These are phyloP conservation scores for Botrytis fabae DNA, from an alignment of 2,329 filamentous ascomycete genomes.

Conservation along the genomic window DNA sequence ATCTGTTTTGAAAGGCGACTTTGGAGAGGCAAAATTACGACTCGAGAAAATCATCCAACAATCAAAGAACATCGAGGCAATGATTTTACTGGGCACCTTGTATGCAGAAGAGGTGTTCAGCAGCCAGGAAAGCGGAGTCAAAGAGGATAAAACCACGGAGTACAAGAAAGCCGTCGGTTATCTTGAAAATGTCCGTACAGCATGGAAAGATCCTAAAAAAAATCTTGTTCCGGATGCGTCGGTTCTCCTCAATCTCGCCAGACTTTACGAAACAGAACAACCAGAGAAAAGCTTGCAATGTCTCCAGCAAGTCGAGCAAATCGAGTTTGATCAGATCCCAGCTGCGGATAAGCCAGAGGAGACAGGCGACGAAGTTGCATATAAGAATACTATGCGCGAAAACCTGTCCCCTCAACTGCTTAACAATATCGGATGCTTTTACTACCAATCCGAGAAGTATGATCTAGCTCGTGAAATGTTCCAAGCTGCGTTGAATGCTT, in stretches of 20 bases:
- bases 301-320: slow-evolving; percentile 85
- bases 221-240: slow-evolving; percentile 78
- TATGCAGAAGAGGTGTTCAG: slow-evolving; percentile 94
- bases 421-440: slow-evolving; percentile 97
- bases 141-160: slow-evolving; percentile 85
- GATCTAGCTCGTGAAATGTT: slow-evolving; percentile 82
- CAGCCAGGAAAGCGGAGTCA: slow-evolving; percentile 67
- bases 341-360: slow-evolving; percentile 65
- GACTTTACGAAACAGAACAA: slow-evolving; percentile 81
- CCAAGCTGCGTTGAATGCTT: slow-evolving; percentile 86
- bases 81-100: slow-evolving; percentile 86
- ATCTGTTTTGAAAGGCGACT: slow-evolving; percentile 78
- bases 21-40: slow-evolving; percentile 88
- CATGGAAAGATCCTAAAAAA: slow-evolving; percentile 93
- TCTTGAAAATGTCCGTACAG: slow-evolving; percentile 78
- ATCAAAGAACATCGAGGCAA: slow-evolving; percentile 80
- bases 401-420: slow-evolving; percentile 84
- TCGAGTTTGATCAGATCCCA: slow-evolving; percentile 78
- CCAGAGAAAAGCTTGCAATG: slow-evolving; percentile 93
- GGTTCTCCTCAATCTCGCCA: slow-evolving; percentile 86
- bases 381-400: slow-evolving; percentile 67
- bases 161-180: slow-evolving; percentile 82
- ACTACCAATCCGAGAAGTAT: slow-evolving; percentile 83
- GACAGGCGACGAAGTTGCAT: slow-evolving; percentile 59
- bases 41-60: slow-evolving; percentile 93